Base-by-base conservation (phyloP, 257 asterid species). In the Nicotiana undulata region DNA sequence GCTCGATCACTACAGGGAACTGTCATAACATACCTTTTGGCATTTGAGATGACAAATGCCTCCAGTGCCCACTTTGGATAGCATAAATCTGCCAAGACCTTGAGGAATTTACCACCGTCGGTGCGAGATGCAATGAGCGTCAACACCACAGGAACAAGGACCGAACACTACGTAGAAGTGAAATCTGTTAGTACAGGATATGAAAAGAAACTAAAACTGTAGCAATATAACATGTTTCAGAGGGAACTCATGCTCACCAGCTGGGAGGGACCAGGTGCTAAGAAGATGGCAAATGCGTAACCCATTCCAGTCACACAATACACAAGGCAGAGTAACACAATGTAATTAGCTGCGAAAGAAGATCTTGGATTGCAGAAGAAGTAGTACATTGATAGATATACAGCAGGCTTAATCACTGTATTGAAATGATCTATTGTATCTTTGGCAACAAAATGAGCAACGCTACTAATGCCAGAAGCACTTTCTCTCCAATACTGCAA, bases 1-100 rank as follows among this genome's bases (percentile, higher is more conserved):
- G 40, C 31, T 60, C 15, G 59, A 51, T 5, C 11, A 64, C 29
- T n/a, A 20, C 6, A 60, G 10, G 15, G 59, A 61, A 32, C 28
- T 52, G 64, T 52, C 34, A 13, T 52, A 77, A 26, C 86, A 7
- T 86, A 95, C 99, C 91, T 83, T 79, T 93, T 94, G 18, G 99
- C 88, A 79, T 95, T 95, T 80, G 92, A 94, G 6, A 93, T 89
- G 22, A 95, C 97, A 65, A 95, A 93, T 22, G 97, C 98, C 85
- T 95, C 97, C 17, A 95, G 88, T 11, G 99, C 98, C 99, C 99
- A 95, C 89, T 89, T 92, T 4, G 99, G 93, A 82, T 91, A 95
- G 81, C 97, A 89, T 37, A 91, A 88, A 85, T 88, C 86, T 1
- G 87, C 91, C 29, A 95, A 20, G 79, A 68, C 72, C 83, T 79